Conservation (phyloP, 2,329 filamentous ascomycete species). For the Leptosphaerulina australis region DNA sequence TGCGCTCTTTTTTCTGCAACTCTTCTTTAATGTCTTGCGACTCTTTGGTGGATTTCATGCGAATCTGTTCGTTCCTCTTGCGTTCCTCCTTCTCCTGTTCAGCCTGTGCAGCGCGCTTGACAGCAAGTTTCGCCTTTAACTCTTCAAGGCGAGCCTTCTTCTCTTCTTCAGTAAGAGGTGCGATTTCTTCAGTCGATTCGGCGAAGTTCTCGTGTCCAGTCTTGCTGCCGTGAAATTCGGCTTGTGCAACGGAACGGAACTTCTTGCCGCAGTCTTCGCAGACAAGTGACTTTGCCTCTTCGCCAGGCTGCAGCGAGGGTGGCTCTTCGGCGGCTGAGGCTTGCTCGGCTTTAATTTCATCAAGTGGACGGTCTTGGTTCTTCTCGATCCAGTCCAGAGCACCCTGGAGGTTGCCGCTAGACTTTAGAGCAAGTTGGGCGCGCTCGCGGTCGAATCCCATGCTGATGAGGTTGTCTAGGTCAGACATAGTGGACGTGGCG, state of each 20-base stretch:
- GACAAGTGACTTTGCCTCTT: conserved; percentile 77
- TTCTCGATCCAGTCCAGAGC: conserved; percentile 94
- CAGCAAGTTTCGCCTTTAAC: conserved; percentile 71
- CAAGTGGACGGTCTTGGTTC: conserved; percentile 84
- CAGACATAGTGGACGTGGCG: conserved; percentile 50
- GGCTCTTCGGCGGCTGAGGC: conserved; percentile 56
- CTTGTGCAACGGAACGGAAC: conserved; percentile 80
- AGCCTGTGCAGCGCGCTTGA: conserved; percentile 72
- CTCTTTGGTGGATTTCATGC: conserved; percentile 88
- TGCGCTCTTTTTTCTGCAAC: conserved; percentile 81
- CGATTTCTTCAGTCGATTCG: conserved; percentile 91
- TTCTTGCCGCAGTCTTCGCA: conserved; percentile 96
- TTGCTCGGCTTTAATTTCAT: conserved; percentile 69
- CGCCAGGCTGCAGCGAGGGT: conserved; percentile 71
- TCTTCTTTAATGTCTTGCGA: conserved; percentile 89
- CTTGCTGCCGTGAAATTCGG: conserved; percentile 89
- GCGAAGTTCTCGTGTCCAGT: conserved; percentile 90
- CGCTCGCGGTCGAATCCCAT: conserved; percentile 84
- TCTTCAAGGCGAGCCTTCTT: conserved; percentile 81
- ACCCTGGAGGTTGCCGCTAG: conserved; percentile 78
- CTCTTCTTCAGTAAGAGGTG: conserved; percentile 88
- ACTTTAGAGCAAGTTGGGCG: conserved; percentile 82
- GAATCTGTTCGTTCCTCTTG: conserved; percentile 84
- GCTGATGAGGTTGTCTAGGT: conserved; percentile 66
- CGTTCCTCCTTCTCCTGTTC: conserved; percentile 78